Evolutionary conservation across 1,284 basidiomycete species (phyloP), one percentile per base, ranked within the genome.

Genomic region (Paramarasmius palmivorus): DNA sequence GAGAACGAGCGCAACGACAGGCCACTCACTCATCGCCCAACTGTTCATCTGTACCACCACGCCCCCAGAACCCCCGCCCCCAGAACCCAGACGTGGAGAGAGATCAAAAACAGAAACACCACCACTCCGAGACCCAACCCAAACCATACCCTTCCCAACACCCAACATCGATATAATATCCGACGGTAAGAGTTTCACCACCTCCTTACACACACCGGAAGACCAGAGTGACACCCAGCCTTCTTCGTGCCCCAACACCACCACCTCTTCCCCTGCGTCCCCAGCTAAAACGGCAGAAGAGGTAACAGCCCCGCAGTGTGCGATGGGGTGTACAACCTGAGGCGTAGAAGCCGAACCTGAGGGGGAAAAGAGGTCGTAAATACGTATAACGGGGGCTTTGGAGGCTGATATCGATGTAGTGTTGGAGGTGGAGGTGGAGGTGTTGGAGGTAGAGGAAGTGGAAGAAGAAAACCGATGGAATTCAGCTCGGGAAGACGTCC

Each of bases 201-300:
- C 82, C 57, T 90, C 84, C 8, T 82, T 62, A 0, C 88, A 87
- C 38, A 73, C 68, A 38, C 71, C 71, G 8, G 81, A 58, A n/a
- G 69, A 66, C 93, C 95, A 98, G 9, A 94, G 73, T 0, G 86
- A 88, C 56, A 98, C 77, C 61, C 80, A 89, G 0, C 96, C 97
- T 40, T 91, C 93, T 68, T 98, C 95, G 63, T 99, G 96, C 0
- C 92, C 94, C n/a, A 99, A n/a, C n/a, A n/a, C n/a, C n/a, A n/a
- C n/a, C n/a, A n/a, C n/a, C n/a, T n/a, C n/a, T n/a, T n/a, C n/a
- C n/a, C n/a, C n/a, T n/a, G n/a, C n/a, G n/a, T n/a, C n/a, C n/a
- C n/a, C 79, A 0, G 92, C 88, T 4, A 98, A 71, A 22, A 92
- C 73, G 0, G 94, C 84, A 0, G 89, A 93, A 25, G 86, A 84